Percentiles rank a stretch among this genome's conserved stretches.
These are phyloP conservation scores for Trametes versicolor DNA, from an alignment of 1,284 basidiomycete genomes.

Conservation along the genomic window DNA sequence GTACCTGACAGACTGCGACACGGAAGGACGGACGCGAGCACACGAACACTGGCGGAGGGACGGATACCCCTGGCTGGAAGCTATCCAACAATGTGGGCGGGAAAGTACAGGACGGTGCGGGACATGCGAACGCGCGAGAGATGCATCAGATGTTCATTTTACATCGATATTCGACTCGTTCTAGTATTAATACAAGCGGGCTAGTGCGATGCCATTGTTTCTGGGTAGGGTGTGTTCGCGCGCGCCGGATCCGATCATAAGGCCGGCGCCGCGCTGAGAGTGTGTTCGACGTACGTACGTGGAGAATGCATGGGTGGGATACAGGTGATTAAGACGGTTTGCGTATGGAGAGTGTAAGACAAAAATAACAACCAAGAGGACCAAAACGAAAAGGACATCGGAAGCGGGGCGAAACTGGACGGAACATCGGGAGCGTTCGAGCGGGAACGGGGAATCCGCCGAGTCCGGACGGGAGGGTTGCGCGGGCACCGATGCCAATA, in stretches of 20 bases:
- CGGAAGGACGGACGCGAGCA: neutral
- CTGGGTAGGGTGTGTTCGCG: constrained; percentile 13
- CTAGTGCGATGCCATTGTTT: constrained; percentile 9
- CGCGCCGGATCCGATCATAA: neutral
- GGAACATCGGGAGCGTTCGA: constrained; percentile 11
- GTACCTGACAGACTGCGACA: neutral
- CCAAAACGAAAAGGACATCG: constrained; percentile 8
- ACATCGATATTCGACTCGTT: constrained; percentile 10
- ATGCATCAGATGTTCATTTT: constrained; percentile 6
- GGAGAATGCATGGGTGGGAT: constrained; percentile 13
- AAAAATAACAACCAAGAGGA: constrained; percentile 10
- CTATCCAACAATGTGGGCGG: neutral
- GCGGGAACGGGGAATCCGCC: constrained; percentile 1
- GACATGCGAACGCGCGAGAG: neutral
- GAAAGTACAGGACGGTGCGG: neutral
- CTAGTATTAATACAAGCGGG: constrained; percentile 19
- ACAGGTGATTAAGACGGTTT: constrained; percentile 5
- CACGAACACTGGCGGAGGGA: neutral
- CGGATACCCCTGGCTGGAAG: neutral
- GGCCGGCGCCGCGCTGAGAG: neutral
- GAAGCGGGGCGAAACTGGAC: neutral
- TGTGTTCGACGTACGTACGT: constrained; percentile 6
- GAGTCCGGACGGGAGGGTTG: constrained; percentile 4
- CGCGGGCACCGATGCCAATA: constrained; percentile 2
- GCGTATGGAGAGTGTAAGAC: neutral